phyloP scores from a whole-genome alignment of 225 moss, liverwort and hornwort species.

The Ulota crispa region DNA sequence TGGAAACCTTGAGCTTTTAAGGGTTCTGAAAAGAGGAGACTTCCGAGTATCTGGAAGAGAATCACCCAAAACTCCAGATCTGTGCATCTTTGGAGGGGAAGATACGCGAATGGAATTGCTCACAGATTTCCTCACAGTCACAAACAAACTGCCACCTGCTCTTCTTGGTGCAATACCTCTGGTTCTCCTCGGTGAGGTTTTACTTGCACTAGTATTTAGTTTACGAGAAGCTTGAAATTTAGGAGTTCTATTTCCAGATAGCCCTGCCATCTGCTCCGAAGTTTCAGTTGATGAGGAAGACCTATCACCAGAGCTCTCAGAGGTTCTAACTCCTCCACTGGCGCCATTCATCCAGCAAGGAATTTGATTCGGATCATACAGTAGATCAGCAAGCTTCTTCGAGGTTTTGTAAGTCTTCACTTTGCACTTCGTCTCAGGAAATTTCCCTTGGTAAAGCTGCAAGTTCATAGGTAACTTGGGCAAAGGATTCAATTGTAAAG shows the following conservation, averaged over 20 bases:
- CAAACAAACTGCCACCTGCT: constrained; percentile 23
- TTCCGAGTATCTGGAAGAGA: constrained; percentile 15
- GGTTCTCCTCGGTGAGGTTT: constrained; percentile 21
- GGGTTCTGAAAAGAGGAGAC: constrained; percentile 41
- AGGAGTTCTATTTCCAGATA: constrained; percentile 13
- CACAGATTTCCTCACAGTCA: constrained; percentile 22
- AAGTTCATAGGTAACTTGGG: constrained; percentile 49
- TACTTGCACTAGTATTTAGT: constrained; percentile 23
- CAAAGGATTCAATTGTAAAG: constrained; percentile 40
- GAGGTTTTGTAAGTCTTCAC: constrained; percentile 51
- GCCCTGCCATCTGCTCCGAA: background rate
- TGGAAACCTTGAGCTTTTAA: constrained; percentile 37
- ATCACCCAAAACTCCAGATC: constrained; percentile 9
- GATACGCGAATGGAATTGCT: constrained; percentile 14
- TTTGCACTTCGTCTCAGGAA: constrained; percentile 65
- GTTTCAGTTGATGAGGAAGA: constrained; percentile 17
- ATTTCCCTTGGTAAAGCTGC: constrained; percentile 71
- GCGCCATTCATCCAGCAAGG: constrained; percentile 56
- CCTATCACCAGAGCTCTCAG: constrained; percentile 13
- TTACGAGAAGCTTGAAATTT: constrained; percentile 29
- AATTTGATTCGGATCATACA: constrained; percentile 39
- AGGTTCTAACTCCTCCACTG: constrained; percentile 25
- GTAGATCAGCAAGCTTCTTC: constrained; percentile 44
- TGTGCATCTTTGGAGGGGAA: constrained; percentile 19
- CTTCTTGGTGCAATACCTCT: constrained; percentile 20